A percentile compares a stretch with the other conserved stretches of the same genome.
These are phyloP conservation scores for Pisolithus thermaeus DNA, from an alignment of 1,284 basidiomycete species.

Conservation along the genomic window DNA sequence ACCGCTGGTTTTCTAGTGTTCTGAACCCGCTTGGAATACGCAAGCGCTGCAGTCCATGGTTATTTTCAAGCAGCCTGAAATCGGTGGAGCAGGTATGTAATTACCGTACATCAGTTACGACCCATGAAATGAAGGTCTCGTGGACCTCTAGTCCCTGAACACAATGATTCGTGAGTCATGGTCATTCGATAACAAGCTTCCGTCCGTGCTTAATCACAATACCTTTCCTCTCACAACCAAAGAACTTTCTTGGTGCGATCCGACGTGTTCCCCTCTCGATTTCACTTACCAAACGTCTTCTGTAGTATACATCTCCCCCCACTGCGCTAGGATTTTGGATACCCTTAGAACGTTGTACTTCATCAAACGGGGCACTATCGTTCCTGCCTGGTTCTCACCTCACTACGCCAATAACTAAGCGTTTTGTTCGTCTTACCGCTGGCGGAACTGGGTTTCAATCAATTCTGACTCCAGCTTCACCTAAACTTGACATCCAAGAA, in stretches of 20 bases:
- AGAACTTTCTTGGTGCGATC: slow-evolving; percentile 68
- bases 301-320: slow-evolving; percentile 86
- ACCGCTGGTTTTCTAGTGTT: neutral
- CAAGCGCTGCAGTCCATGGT: slow-evolving; percentile 92
- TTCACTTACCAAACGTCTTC: neutral
- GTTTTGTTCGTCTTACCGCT: slow-evolving; percentile 70
- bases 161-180: slow-evolving; percentile 72
- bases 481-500: slow-evolving; percentile 16
- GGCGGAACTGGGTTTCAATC: slow-evolving; percentile 80
- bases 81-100: slow-evolving; percentile 76
- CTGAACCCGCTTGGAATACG: neutral
- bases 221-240: neutral
- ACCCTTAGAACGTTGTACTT: slow-evolving; percentile 83
- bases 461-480: slow-evolving; percentile 38
- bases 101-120: slow-evolving; percentile 8
- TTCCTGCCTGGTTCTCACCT: slow-evolving; percentile 92
- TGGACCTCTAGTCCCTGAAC: slow-evolving; percentile 54
- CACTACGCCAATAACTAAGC: slow-evolving; percentile 63
- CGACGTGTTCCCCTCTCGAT: slow-evolving; percentile 2
- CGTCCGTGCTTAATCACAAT: neutral
- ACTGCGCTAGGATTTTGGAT: slow-evolving; percentile 95
- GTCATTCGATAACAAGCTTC: neutral
- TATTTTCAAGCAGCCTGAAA: slow-evolving; percentile 84
- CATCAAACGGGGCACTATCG: slow-evolving; percentile 81
- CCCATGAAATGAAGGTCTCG: slow-evolving; percentile 1